These are phyloP conservation scores for Ceratocystis cubensis DNA, from an alignment of 2,329 filamentous ascomycete species.

Conservation along the genomic window DNA sequence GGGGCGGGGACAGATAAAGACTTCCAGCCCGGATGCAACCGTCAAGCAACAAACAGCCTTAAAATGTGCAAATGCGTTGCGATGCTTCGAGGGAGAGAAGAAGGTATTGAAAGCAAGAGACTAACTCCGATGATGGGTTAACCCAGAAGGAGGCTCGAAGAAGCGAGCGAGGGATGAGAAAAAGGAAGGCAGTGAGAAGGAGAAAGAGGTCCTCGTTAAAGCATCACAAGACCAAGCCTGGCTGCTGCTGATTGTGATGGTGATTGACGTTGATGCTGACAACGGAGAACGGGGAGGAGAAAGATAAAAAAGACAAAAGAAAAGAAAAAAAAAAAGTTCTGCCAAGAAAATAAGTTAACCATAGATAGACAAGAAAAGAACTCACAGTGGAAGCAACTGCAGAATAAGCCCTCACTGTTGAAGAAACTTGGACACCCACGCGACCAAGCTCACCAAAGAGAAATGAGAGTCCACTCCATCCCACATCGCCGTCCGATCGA, in stretches of 20 bases:
- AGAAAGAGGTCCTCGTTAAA: not conserved
- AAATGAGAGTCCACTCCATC: not conserved
- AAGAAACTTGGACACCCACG: not conserved
- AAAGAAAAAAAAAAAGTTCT: not conserved
- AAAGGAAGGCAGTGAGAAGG: not conserved
- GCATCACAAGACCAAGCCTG: not conserved
- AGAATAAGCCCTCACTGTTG: not conserved
- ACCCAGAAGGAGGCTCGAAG: not conserved
- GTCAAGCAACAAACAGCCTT: no score
- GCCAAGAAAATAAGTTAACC: not conserved
- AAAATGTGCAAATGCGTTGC: not conserved
- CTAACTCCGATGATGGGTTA: not conserved
- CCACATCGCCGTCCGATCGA: not conserved
- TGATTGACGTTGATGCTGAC: not conserved
- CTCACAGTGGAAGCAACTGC: not conserved
- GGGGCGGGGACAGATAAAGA: not conserved
- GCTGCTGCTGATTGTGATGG: not conserved
- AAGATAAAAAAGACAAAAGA: conserved; percentile 9
- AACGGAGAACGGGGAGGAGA: not conserved
- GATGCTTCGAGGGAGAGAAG: conserved; percentile 8
- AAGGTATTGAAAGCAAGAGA: conserved; percentile 1
- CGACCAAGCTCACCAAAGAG: not conserved
- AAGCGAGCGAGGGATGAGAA: not conserved
- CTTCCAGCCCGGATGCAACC: not conserved
- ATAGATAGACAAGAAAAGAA: not conserved